phyloP scores from a whole-genome alignment of 129 eudicot genomes.

The Kitagawia praeruptora region DNA sequence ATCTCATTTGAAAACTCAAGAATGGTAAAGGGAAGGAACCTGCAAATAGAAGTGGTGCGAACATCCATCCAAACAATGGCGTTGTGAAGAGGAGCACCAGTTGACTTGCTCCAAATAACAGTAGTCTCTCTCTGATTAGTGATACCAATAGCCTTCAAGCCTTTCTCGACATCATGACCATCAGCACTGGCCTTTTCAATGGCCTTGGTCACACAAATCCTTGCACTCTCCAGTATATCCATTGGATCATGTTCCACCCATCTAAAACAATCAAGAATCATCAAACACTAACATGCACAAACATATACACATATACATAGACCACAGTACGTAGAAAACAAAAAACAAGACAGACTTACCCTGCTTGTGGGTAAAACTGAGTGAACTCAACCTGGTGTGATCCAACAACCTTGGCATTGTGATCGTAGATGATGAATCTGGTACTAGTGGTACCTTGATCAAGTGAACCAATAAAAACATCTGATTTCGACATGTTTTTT shows the following conservation, averaged over 20 bases:
- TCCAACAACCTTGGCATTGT: conserved; percentile 40
- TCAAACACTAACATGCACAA: background rate
- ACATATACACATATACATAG: background rate
- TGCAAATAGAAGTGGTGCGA: conserved; percentile 87
- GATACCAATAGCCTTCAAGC: conserved; percentile 75
- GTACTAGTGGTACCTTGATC: too few species aligned
- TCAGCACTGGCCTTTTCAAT: too few species aligned
- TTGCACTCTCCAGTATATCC: too few species aligned
- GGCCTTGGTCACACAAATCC: too few species aligned
- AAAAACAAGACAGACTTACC: conserved; percentile 29
- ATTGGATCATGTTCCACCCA: too few species aligned
- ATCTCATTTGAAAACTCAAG: too few species aligned
- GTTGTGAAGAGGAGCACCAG: conserved; percentile 71
- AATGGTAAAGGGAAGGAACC: conserved; percentile 28
- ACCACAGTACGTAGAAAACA: too few species aligned
- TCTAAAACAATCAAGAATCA: conserved; percentile 7
- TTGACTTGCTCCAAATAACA: conserved; percentile 90
- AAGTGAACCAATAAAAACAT: background rate
- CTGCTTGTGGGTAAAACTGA: conserved; percentile 89
- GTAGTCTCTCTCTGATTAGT: conserved; percentile 96
- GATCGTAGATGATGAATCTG: too few species aligned
- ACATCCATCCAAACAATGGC: conserved; percentile 99
- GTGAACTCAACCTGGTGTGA: conserved; percentile 96
- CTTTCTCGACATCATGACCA: conserved; percentile 25
- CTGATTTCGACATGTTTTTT: conserved; percentile 49